phyloP scores from a whole-genome alignment of 257 asterid genomes.

The Nicotiana otophora region DNA sequence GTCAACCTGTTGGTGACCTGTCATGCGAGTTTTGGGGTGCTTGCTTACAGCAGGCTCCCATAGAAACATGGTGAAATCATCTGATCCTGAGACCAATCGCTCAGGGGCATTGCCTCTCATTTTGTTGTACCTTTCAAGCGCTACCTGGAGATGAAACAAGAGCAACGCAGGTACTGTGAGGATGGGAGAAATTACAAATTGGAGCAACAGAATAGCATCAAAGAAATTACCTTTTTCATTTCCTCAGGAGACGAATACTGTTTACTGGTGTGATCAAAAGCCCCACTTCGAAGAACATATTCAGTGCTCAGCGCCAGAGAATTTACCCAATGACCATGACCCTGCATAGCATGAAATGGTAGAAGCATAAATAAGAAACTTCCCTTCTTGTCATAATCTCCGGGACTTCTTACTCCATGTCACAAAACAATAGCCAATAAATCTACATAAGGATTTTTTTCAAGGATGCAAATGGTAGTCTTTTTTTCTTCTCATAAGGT shows the following conservation, averaged over 20 bases:
- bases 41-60: constrained; percentile 89
- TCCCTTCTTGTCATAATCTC: not conserved
- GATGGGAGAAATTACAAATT: not conserved
- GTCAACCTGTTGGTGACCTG: constrained; percentile 94
- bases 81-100: constrained; percentile 92
- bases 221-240: constrained; percentile 63
- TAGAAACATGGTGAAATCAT: constrained; percentile 89
- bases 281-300: constrained; percentile 90
- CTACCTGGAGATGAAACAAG: constrained; percentile 51
- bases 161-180: not conserved
- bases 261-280: constrained; percentile 77
- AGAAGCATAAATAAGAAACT: constrained; percentile 6
- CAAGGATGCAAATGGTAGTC: not conserved
- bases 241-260: constrained; percentile 72
- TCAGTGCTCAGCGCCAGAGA: constrained; percentile 93
- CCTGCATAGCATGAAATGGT: constrained; percentile 36
- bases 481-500: not conserved
- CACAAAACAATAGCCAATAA: not conserved
- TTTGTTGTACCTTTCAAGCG: constrained; percentile 78
- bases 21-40: constrained; percentile 81
- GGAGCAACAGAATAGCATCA: not conserved
- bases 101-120: constrained; percentile 75
- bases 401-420: not conserved
- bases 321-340: constrained; percentile 99
- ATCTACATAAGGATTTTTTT: no score